Conservation (phyloP, 1,284 basidiomycete genomes). For the Ustilago tritici region DNA sequence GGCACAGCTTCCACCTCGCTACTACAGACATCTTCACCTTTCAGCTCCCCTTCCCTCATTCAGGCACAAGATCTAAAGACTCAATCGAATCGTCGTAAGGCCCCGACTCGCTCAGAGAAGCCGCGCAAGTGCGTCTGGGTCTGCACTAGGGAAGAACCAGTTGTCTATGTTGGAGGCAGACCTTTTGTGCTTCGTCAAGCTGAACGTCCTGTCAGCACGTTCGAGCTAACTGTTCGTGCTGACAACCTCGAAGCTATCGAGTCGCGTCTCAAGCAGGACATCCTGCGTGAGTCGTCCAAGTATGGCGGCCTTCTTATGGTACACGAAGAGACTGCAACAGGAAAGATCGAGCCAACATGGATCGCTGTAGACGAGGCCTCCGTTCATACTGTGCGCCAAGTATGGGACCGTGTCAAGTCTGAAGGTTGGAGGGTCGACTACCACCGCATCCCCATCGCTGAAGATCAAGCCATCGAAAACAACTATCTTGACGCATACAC, state of each 20-base stretch:
- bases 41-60: constrained; percentile 17
- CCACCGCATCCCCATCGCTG: constrained; percentile 86
- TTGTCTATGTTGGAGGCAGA: constrained; percentile 92
- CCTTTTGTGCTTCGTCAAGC: constrained; percentile 97
- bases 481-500: constrained; percentile 86
- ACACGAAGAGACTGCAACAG: constrained; percentile 78
- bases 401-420: constrained; percentile 77
- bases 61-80: not conserved
- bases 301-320: constrained; percentile 92
- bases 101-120: constrained; percentile 28
- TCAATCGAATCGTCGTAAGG: not conserved
- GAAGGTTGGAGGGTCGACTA: constrained; percentile 84
- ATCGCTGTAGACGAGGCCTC: constrained; percentile 86
- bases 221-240: constrained; percentile 88
- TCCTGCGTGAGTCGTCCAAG: constrained; percentile 86
- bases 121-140: constrained; percentile 72
- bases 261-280: constrained; percentile 84
- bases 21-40: constrained; percentile 17
- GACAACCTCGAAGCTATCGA: constrained; percentile 97
- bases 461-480: constrained; percentile 67
- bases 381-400: constrained; percentile 87
- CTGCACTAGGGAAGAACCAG: constrained; percentile 81
- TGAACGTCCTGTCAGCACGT: constrained; percentile 82
- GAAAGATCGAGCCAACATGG: constrained; percentile 82
- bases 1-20: constrained; percentile 15